A percentile compares a stretch with the other conserved stretches of the same genome.
Evolutionary conservation across 2,329 filamentous ascomycete species (phyloP).

Genomic region (Ramularia endophylla): DNA sequence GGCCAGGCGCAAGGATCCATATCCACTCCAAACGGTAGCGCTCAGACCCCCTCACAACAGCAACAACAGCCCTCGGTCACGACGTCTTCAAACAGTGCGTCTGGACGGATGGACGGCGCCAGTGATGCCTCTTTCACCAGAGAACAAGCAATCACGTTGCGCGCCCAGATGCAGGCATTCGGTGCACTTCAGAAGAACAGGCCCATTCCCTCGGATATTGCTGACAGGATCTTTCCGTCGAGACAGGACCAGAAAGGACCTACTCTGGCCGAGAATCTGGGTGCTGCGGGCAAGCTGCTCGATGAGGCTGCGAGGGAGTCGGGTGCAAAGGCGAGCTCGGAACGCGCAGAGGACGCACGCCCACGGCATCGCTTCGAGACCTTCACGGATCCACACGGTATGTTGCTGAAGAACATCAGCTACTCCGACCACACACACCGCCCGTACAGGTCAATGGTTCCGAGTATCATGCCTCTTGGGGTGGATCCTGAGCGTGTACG

Average conservation of each 20-base stretch:
- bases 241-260: slow-evolving; percentile 53
- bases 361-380: slow-evolving; percentile 57
- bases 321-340: slow-evolving; percentile 33
- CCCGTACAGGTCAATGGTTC: slow-evolving; percentile 71
- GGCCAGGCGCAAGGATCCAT: slow-evolving; percentile 16
- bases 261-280: slow-evolving; percentile 35
- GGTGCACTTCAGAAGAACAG: slow-evolving; percentile 84
- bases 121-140: slow-evolving; percentile 48
- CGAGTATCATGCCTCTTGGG: slow-evolving; percentile 81
- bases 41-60: slow-evolving; percentile 10
- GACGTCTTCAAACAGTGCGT: slow-evolving; percentile 14
- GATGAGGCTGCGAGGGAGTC: slow-evolving; percentile 43
- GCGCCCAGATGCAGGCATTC: slow-evolving; percentile 86
- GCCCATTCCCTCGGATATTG: slow-evolving; percentile 69
- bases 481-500: slow-evolving; percentile 80
- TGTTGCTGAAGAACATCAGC: slow-evolving; percentile 56
- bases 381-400: slow-evolving; percentile 66
- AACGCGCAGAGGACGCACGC: slow-evolving; percentile 29
- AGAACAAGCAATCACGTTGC: slow-evolving; percentile 71
- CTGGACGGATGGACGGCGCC: slow-evolving; percentile 15
- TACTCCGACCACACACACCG: slow-evolving; percentile 75
- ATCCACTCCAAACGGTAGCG: slow-evolving; percentile 14
- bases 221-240: slow-evolving; percentile 75
- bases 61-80: slow-evolving; percentile 17
- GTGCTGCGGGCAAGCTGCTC: slow-evolving; percentile 45